Conservation (phyloP, 208 protist genomes). For the Histomonas meleagridis region DNA sequence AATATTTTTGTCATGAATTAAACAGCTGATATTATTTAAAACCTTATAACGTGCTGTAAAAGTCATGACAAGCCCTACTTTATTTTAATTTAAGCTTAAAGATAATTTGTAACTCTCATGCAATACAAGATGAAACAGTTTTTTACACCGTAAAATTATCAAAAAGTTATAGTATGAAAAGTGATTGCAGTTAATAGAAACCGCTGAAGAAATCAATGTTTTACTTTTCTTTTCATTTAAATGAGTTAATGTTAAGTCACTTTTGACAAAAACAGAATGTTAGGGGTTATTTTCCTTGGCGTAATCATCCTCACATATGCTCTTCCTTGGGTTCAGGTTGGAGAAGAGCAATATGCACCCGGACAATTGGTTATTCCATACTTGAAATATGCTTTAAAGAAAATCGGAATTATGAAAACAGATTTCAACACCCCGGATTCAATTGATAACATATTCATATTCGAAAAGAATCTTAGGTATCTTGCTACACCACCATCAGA, state of each 20-base stretch:
- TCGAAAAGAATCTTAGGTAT: neutral
- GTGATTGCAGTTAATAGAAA: too few relatives aligned
- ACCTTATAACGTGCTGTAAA: too few relatives aligned
- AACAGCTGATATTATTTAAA: too few relatives aligned
- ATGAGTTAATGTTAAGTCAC: neutral
- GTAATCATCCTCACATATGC: neutral
- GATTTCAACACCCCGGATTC: neutral
- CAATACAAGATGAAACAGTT: too few relatives aligned
- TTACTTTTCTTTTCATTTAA: too few relatives aligned
- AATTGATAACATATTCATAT: neutral
- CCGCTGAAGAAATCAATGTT: too few relatives aligned
- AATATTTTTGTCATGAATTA: too few relatives aligned
- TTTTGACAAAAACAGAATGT: neutral
- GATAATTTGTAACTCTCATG: too few relatives aligned
- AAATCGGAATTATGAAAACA: neutral
- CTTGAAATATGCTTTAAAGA: neutral
- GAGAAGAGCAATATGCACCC: neutral
- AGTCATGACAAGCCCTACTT: too few relatives aligned
- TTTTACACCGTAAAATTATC: too few relatives aligned
- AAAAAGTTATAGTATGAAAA: too few relatives aligned
- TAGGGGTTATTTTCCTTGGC: neutral
- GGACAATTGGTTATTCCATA: neutral
- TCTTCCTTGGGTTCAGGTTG: neutral
- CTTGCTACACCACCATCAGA: neutral
- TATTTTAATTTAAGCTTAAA: too few relatives aligned